Percentiles rank a stretch among this genome's conserved stretches.
phyloP scores from a whole-genome alignment of 148 eudicot species.

The Rhododendron henanense region DNA sequence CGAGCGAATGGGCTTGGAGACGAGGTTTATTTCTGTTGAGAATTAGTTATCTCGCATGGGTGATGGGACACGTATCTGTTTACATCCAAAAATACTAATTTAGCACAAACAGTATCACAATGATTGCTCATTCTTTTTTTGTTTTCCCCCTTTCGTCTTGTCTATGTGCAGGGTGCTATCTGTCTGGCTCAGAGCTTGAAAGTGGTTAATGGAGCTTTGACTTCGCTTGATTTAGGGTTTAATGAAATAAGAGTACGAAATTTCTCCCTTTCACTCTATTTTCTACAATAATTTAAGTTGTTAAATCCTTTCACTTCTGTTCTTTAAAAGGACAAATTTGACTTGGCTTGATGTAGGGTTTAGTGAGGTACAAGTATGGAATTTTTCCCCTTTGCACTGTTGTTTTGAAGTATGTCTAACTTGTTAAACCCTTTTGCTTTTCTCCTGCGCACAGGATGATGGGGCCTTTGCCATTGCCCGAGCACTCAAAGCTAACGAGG shows the following conservation, averaged over 20 bases:
- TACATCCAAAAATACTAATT: too few relatives aligned
- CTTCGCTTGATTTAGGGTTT: slow-evolving; percentile 73
- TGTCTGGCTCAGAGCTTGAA: slow-evolving; percentile 87
- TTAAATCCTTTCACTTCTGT: not conserved
- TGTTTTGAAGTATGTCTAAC: not conserved
- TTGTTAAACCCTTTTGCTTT: slow-evolving; percentile 3
- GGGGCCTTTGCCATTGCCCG: slow-evolving; percentile 96
- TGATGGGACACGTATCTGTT: not conserved
- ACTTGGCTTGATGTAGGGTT: slow-evolving; percentile 76
- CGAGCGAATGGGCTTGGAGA: slow-evolving; percentile 91
- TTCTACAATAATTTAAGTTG: not conserved
- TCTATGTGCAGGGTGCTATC: slow-evolving; percentile 61
- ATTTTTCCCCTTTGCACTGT: not conserved
- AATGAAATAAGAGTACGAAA: slow-evolving; percentile 87
- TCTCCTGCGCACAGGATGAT: slow-evolving; percentile 49
- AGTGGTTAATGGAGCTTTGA: slow-evolving; percentile 82
- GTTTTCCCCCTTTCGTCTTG: not conserved
- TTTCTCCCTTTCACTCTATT: not conserved
- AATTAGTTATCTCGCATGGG: not conserved
- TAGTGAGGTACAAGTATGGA: slow-evolving; percentile 80
- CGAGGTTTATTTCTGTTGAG: slow-evolving; percentile 46
- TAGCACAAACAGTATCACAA: not conserved
- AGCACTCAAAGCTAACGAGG: slow-evolving; percentile 93
- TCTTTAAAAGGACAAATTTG: slow-evolving; percentile 18
- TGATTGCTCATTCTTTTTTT: not conserved